Percentiles rank a stretch among this genome's conserved stretches.
These are phyloP conservation scores for Xylariaceae sp. DNA, from an alignment of 2,329 filamentous ascomycete species.

Conservation along the genomic window DNA sequence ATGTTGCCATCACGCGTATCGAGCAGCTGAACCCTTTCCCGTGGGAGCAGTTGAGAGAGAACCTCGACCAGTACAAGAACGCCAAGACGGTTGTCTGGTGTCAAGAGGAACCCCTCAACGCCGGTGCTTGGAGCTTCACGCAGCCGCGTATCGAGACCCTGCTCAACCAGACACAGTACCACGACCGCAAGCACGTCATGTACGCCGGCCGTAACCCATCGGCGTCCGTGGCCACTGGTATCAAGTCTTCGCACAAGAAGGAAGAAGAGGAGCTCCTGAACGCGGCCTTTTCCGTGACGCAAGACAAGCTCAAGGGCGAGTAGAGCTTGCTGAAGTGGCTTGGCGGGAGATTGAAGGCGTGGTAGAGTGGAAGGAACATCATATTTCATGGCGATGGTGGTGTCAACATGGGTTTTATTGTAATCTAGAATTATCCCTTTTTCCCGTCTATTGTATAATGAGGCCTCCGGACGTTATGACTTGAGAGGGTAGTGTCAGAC, in stretches of 20 bases:
- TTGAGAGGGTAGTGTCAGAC: no score
- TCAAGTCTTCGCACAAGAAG: slow-evolving; percentile 83
- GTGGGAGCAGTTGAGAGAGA: slow-evolving; percentile 94
- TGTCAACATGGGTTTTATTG: slow-evolving; percentile 20
- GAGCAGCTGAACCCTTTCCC: slow-evolving; percentile 99
- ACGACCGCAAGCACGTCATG: slow-evolving; percentile 93
- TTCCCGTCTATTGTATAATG: slow-evolving; percentile 25
- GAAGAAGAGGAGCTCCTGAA: slow-evolving; percentile 84
- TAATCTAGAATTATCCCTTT: slow-evolving; percentile 19
- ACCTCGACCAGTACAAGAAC: slow-evolving; percentile 95
- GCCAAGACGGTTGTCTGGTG: slow-evolving; percentile 96
- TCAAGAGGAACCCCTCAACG: slow-evolving; percentile 97
- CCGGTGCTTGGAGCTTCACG: slow-evolving; percentile 94
- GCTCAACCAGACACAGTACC: slow-evolving; percentile 86
- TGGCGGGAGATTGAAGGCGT: not conserved
- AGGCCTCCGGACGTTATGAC: slow-evolving; percentile 21
- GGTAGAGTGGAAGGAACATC: slow-evolving; percentile 15
- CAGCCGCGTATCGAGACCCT: slow-evolving; percentile 96
- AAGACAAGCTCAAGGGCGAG: slow-evolving; percentile 68
- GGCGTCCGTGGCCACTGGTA: slow-evolving; percentile 87
- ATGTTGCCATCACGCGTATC: slow-evolving; percentile 90
- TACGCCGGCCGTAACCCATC: slow-evolving; percentile 94
- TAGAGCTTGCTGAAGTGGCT: slow-evolving; percentile 32
- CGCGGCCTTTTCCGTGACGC: slow-evolving; percentile 59
- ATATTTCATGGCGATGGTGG: slow-evolving; percentile 10